Evolutionary conservation across 2,329 filamentous ascomycete genomes (phyloP), one percentile per base, ranked within the genome.

Genomic region (Aspergillus versicolor): DNA sequence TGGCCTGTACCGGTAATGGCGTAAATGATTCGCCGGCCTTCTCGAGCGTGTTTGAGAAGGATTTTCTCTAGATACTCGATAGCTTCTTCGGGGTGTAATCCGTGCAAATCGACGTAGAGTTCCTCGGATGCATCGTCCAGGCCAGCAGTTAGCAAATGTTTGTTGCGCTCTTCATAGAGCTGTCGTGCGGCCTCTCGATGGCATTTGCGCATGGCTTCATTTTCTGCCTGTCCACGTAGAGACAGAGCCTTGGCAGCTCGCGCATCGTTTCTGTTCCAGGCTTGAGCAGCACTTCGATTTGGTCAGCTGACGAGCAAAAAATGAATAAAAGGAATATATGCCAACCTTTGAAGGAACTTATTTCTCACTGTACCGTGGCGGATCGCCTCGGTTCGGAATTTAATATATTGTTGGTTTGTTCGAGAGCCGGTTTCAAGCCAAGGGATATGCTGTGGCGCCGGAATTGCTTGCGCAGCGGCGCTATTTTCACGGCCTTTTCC

Each of bases 201-300:
- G 45, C 92, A 93, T 78, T 96, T 95, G 63, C 92, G 87, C 94
- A 99, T 99, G 38, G 95, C 83, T 65, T 96, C 91, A 68, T 99
- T 97, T 77, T 99, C 94, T 65, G 91, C 94, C 76, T 97, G 94
- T 12, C 94, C 94, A 30, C 94, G 89, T 45, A 97, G 84, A 67
- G 91, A 96, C 49, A 97, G 84, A 32, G 93, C 93, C 78, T 97
- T 97, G 59, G 94, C 94, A 17, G 94, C 93, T 61, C 94, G 88
- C 41, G 94, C 93, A 73, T 99, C 94, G 68, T 97, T 97, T 57
- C 94, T 89, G 72, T 97, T 97, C 93, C 94, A 99, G 21, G 94
- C 94, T 82, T 97, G 93, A 8, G 93, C 93, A 64, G 94, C 94
- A 74, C 92, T 37, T 95, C 61, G 58, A 34, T 42, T 48, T 24